Evolutionary conservation across 371 early-diverging fungal genomes (phyloP).

Genomic region (Umbelopsis sp.): DNA sequence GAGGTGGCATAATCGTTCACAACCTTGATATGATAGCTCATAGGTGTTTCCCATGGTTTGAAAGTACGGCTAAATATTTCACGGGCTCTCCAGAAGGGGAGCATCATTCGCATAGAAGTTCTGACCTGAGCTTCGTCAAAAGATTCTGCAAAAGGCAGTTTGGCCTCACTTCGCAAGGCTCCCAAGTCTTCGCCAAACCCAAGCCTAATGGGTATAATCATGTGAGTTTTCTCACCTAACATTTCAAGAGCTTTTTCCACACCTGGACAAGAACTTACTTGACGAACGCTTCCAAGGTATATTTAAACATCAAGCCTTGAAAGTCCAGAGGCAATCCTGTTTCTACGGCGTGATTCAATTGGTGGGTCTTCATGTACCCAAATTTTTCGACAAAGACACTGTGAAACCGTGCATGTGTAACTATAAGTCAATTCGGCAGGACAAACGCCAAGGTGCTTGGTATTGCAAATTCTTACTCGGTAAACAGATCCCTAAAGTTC

Average conservation of each 20-base stretch:
- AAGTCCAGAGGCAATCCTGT: constrained; percentile 51
- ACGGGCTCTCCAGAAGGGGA: constrained; percentile 55
- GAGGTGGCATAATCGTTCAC: constrained; percentile 54
- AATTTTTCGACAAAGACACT: constrained; percentile 46
- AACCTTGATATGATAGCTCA: constrained; percentile 45
- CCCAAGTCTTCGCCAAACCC: constrained; percentile 55
- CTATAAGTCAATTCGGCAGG: no score
- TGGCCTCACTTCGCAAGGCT: constrained; percentile 31
- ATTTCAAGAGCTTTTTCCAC: constrained; percentile 20
- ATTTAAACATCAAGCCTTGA: constrained; percentile 60
- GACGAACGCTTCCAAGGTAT: constrained; percentile 65
- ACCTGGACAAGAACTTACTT: constrained; percentile 39
- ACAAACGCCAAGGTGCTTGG: constrained; percentile 20
- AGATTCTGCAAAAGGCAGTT: constrained; percentile 51
- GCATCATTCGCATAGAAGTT: constrained; percentile 50
- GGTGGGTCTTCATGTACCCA: constrained; percentile 25
- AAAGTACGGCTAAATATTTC: constrained; percentile 36
- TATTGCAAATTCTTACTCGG: constrained; percentile 39
- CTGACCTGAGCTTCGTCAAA: constrained; percentile 52
- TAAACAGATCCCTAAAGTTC: constrained; percentile 72
- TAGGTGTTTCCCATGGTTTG: constrained; percentile 39
- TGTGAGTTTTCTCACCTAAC: not conserved
- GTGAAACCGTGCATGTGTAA: not conserved
- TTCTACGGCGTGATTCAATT: constrained; percentile 39
- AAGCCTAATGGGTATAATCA: constrained; percentile 25